A percentile compares a stretch with the other conserved stretches of the same genome.
Evolutionary conservation across 208 protist genomes (phyloP).

Genomic region (Leishmania amazonensis): DNA sequence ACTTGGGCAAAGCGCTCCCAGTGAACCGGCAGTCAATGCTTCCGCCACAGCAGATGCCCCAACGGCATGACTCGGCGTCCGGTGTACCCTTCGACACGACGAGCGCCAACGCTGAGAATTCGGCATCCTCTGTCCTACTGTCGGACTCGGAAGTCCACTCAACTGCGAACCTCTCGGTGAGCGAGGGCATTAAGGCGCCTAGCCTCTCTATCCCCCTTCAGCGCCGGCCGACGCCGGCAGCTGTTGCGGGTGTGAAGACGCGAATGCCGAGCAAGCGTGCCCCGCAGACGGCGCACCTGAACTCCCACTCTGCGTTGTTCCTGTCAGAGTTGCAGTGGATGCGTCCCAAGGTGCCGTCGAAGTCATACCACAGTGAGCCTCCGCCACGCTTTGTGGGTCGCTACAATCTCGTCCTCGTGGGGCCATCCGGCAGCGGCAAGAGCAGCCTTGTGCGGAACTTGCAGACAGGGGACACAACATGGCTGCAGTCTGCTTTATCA

Average conservation of each 20-base stretch:
- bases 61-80: neutral
- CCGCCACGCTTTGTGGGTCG: conserved; percentile 41
- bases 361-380: conserved; percentile 23
- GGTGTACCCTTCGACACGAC: neutral
- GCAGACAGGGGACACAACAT: conserved; percentile 44
- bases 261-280: conserved; percentile 18
- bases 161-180: no score
- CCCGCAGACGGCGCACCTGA: neutral
- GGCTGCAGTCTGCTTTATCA: conserved; percentile 33
- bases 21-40: neutral
- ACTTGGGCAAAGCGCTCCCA: conserved; percentile 18
- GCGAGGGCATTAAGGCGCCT: neutral
- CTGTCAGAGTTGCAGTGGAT: conserved; percentile 20
- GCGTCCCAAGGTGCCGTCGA: neutral
- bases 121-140: neutral
- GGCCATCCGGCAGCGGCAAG: conserved; percentile 58
- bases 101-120: neutral
- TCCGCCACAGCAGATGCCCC: neutral
- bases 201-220: neutral
- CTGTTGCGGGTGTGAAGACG: neutral
- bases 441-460: conserved; percentile 62
- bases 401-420: conserved; percentile 81
- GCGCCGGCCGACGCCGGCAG: neutral
- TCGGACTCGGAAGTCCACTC: neutral
- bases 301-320: conserved; percentile 4